Evolutionary conservation across 208 protist genomes (phyloP), one percentile per base, ranked within the genome.

Genomic region (Polymyxa betae): DNA sequence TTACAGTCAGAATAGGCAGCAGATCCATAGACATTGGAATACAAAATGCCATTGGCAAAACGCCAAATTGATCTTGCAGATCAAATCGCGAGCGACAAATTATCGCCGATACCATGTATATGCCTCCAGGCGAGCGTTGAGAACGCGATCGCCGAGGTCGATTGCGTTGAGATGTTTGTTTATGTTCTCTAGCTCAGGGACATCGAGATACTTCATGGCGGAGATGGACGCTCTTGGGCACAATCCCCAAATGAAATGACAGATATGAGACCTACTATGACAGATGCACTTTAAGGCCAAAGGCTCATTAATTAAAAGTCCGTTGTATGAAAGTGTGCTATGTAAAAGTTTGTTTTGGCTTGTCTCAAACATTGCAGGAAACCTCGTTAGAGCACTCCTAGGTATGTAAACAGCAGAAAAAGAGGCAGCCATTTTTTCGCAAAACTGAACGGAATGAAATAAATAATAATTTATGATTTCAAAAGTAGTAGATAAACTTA

Each of bases 161-260:
- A 82, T 5, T 5, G 16, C 5, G 35, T 35, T 45, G 5, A 82
- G n/a, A 5, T 35, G 72, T n/a, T 82, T 12, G 72, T 82, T 82
- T 5, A 82, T 35, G n/a, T 43, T n/a, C 72, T 82, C 72, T 35
- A 82, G 72, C n/a, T 82, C 72, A 20, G 72, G 72, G 16, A 43
- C n/a, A 82, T 82, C 72, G 5, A 82, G n/a, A 43, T 40, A 82
- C 35, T 43, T 35, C 72, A 82, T 82, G 72, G n/a, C n/a, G n/a
- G n/a, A n/a, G n/a, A n/a, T n/a, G n/a, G n/a, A n/a, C n/a, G n/a
- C n/a, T n/a, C n/a, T n/a, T n/a, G n/a, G n/a, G n/a, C n/a, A n/a
- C n/a, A n/a, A n/a, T n/a, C n/a, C n/a, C n/a, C n/a, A n/a, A 29
- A 5, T 5, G 49, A 60, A 60, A 24, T 5, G 49, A 24, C 49